Conservation (phyloP, 2,329 filamentous ascomycete species). For the Colletotrichum tropicicola region DNA sequence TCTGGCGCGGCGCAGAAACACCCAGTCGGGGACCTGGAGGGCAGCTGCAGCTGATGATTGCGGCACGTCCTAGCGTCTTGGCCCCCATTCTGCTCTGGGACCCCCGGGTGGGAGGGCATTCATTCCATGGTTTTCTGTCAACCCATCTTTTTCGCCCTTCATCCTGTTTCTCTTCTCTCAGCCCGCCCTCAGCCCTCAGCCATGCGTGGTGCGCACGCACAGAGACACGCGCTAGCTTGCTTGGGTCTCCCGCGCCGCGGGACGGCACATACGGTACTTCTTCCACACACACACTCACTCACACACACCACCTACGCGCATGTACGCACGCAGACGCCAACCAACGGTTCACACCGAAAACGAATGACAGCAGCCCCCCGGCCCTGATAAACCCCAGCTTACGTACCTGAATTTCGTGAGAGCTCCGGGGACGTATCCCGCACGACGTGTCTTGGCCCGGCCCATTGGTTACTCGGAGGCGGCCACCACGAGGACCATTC, state of each 20-base stretch:
- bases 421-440: conserved; percentile 6
- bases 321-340: not conserved
- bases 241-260: not conserved
- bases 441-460: not conserved
- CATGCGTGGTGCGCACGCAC: too few species aligned
- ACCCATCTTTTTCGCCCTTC: not conserved
- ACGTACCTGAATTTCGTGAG: conserved; percentile 49
- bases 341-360: conserved; percentile 29
- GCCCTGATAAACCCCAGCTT: conserved; percentile 34
- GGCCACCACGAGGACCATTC: too few species aligned
- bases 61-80: conserved; percentile 22
- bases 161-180: not conserved
- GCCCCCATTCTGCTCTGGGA: not conserved
- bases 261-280: not conserved
- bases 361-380: conserved; percentile 30
- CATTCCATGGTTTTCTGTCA: not conserved
- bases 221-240: not conserved
- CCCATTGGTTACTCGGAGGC: too few species aligned
- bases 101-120: not conserved
- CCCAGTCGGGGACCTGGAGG: not conserved
- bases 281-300: not conserved
- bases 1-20: not conserved
- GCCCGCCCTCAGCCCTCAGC: not conserved
- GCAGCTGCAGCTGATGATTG: conserved; percentile 7
- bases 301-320: not conserved